phyloP scores from a whole-genome alignment of 2,329 filamentous ascomycete species.

The Cryphonectria naterciae region DNA sequence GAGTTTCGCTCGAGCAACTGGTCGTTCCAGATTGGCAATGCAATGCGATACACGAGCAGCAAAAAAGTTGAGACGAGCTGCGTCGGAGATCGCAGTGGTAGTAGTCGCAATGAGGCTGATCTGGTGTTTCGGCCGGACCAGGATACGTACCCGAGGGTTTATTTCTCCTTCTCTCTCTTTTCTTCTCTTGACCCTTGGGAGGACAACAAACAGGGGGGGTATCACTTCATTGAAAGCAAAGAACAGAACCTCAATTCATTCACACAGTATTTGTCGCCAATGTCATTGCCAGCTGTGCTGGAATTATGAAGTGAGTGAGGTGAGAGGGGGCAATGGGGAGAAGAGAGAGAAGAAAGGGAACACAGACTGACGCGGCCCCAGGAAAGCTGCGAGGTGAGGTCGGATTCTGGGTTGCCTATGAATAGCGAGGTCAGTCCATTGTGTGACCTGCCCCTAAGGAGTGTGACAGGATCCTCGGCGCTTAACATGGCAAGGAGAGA shows the following conservation, averaged over 20 bases:
- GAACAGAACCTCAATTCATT: not conserved
- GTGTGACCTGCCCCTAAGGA: slow-evolving; percentile 23
- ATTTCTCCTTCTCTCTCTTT: not conserved
- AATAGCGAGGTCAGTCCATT: slow-evolving; percentile 15
- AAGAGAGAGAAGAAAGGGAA: slow-evolving; percentile 8
- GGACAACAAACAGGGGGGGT: not conserved
- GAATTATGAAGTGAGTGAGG: not conserved
- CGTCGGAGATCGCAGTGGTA: slow-evolving; percentile 51
- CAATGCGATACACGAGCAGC: slow-evolving; percentile 35
- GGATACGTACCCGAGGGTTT: slow-evolving; percentile 33
- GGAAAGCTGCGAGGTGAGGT: slow-evolving; percentile 15
- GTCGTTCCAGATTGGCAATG: slow-evolving; percentile 43
- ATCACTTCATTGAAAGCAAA: slow-evolving; percentile 12
- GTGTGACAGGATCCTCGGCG: slow-evolving; percentile 29
- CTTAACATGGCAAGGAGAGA: slow-evolving; percentile 28
- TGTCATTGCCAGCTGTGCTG: slow-evolving; percentile 9
- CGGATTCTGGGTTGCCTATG: slow-evolving; percentile 17
- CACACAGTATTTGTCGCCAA: slow-evolving; percentile 14
- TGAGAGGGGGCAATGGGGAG: not conserved
- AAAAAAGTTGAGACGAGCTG: slow-evolving; percentile 47
- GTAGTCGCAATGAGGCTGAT: slow-evolving; percentile 39
- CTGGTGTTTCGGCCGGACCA: slow-evolving; percentile 44
- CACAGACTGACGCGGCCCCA: slow-evolving; percentile 4
- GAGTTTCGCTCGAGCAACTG: slow-evolving; percentile 48
- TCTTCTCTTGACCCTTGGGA: not conserved